Conservation (phyloP, 805 yeast species). For the Wickerhamiella dianesei region DNA sequence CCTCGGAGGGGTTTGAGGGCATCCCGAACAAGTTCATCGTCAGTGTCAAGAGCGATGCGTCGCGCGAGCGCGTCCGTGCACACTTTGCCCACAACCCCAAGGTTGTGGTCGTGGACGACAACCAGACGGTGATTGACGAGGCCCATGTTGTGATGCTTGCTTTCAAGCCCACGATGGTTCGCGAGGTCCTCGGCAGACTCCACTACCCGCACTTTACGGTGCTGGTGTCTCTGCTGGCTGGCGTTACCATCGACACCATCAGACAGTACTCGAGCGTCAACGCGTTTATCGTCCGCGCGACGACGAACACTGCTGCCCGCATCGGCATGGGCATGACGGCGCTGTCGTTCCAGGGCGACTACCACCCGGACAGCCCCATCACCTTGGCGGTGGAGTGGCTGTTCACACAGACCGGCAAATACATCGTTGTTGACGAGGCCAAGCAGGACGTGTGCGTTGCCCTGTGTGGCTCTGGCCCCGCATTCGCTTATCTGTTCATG, state of each 20-base stretch:
- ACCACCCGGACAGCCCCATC: conserved; percentile 21
- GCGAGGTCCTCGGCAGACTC: conserved; percentile 43
- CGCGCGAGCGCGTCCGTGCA: conserved; percentile 36
- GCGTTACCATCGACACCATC: conserved; percentile 69
- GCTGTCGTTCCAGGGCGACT: conserved; percentile 55
- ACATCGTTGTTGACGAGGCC: conserved; percentile 44
- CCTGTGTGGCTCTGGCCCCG: conserved; percentile 93
- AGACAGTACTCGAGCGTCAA: conserved; percentile 26
- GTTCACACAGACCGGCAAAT: conserved; percentile 30
- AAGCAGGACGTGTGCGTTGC: conserved; percentile 96
- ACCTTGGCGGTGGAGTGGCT: conserved; percentile 29
- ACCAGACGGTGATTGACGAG: conserved; percentile 43
- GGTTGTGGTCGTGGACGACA: conserved; percentile 37
- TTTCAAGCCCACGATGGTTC: conserved; percentile 75
- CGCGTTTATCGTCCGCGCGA: conserved; percentile 66
- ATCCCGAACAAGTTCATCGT: conserved; percentile 64
- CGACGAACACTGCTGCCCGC: conserved; percentile 96
- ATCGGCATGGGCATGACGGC: conserved; percentile 91
- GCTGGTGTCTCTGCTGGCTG: conserved; percentile 78
- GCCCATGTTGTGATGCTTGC: conserved; percentile 70
- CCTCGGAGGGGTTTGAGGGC: conserved; percentile 26
- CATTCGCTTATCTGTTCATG: conserved; percentile 76
- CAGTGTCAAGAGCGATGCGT: conserved; percentile 49
- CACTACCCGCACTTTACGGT: conserved; percentile 35
- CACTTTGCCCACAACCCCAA: conserved; percentile 32